Base-by-base conservation (phyloP, 78 protist species). In the Dictyostelium intermedium region DNA sequence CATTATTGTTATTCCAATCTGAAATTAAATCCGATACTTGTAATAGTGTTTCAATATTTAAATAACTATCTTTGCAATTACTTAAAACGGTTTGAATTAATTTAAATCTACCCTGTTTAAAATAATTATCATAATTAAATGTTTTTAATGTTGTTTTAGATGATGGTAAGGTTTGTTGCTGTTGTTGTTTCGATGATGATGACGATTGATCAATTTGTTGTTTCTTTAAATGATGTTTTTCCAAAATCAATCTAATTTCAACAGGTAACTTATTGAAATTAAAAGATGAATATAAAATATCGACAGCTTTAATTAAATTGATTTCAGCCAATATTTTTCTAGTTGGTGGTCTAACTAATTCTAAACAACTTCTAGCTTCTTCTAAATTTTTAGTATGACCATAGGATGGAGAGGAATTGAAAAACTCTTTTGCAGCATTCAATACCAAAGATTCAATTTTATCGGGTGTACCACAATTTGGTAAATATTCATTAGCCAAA, bases 281-380 rank as follows among this genome's bases (percentile, higher is more conserved):
- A 60, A 56, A 89, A 18, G 25, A 47, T 30, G 69, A 53, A 43
- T 80, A 63, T 16, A 89, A 16, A 18, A 89, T 63, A 80, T 89
- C 85, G 1, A 76, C n/a, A 27, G 87, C 94, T 47, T 89, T 89
- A 10, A 89, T 45, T 10, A 89, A 27, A 80, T 89, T 89, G 16
- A 80, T 30, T 35, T 89, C 94, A 35, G 86, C 23, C 6, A 69
- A 1, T 9, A 89, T 89, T 50, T 69, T 89, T 89, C 83, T 80
- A 18, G 87, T 89, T 89, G 94, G 94, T 27, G 94, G 94, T 50
- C 73, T 78, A 35, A 89, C 34, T 18, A 89, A 60, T 35, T 89
- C 87, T 23, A 89, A 39, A 89, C 94, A 89, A 11, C 74, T 3
- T 63, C 56, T 41, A 6, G 94, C 83, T 20, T 78, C 87, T 47